Conservation (phyloP, 495 filamentous ascomycete species). For the Lindgomyces ingoldianus region DNA sequence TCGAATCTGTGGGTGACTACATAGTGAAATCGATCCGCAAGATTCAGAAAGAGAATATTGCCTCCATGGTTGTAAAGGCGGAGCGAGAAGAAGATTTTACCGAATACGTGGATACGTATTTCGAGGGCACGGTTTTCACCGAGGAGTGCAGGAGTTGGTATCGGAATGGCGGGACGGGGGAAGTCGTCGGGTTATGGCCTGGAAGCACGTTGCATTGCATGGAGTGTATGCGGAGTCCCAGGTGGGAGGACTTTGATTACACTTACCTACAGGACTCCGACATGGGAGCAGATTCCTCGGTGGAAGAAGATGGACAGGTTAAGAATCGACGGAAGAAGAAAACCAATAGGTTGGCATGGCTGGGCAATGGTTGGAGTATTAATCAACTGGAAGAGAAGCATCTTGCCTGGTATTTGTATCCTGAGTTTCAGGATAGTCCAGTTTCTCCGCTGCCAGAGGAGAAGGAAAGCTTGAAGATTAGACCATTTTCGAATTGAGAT, state of each 20-base stretch:
- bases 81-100: slow-evolving; percentile 24
- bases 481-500: slow-evolving; percentile 17
- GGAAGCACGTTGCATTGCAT: slow-evolving; percentile 42
- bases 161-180: slow-evolving; percentile 10
- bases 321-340: background rate
- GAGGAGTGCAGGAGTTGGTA: slow-evolving; percentile 35
- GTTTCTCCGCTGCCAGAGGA: slow-evolving; percentile 29
- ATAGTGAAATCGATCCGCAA: slow-evolving; percentile 30
- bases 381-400: slow-evolving; percentile 22
- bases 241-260: slow-evolving; percentile 44
- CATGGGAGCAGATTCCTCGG: too few relatives aligned
- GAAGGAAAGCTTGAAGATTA: slow-evolving; percentile 6
- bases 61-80: slow-evolving; percentile 19
- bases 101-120: slow-evolving; percentile 33
- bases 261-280: slow-evolving; percentile 18
- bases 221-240: slow-evolving; percentile 37
- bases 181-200: slow-evolving; percentile 38
- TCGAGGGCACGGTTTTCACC: slow-evolving; percentile 26
- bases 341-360: slow-evolving; percentile 16
- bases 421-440: slow-evolving; percentile 28
- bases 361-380: slow-evolving; percentile 23
- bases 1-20: slow-evolving; percentile 40
- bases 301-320: background rate
- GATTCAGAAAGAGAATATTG: slow-evolving; percentile 31
- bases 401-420: slow-evolving; percentile 34